phyloP scores from a whole-genome alignment of 78 protist genomes.

The Dictyostelium brefeldianum region DNA sequence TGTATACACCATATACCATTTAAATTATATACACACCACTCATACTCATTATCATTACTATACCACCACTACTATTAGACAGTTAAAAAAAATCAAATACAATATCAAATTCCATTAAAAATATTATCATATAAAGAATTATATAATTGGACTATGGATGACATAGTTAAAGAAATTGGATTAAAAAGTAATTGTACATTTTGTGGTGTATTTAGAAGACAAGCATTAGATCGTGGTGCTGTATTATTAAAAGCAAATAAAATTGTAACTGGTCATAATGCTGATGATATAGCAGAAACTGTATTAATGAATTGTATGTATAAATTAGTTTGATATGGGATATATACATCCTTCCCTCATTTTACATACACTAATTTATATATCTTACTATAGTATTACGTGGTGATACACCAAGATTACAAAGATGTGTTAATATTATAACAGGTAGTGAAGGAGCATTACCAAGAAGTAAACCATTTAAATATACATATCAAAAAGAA shows the following conservation, averaged over 20 bases:
- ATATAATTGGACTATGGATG: conserved; percentile 97
- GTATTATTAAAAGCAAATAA: conserved; percentile 71
- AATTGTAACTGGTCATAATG: conserved; percentile 96
- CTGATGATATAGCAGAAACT: conserved; percentile 97
- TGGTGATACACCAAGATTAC: conserved; percentile 92
- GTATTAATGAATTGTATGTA: conserved; percentile 91
- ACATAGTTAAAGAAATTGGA: conserved; percentile 88
- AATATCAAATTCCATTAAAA: conserved; percentile 89
- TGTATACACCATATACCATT: no score
- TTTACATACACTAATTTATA: not conserved
- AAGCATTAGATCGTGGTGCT: conserved; percentile 96
- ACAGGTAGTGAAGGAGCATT: conserved; percentile 88
- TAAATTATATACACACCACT: not conserved
- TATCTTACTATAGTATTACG: conserved; percentile 82
- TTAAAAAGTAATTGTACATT: conserved; percentile 93
- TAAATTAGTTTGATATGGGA: no score
- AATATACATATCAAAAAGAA: conserved; percentile 94
- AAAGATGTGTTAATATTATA: conserved; percentile 84
- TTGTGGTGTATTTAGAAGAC: conserved; percentile 96
- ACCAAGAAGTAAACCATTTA: conserved; percentile 95
- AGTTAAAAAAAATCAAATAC: conserved; percentile 88
- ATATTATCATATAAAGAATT: conserved; percentile 93
- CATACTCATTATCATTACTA: not conserved
- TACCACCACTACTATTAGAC: conserved; percentile 46
- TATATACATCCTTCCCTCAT: no score